phyloP scores from a whole-genome alignment of 2,329 filamentous ascomycete species.

The Tolypocladium endophyticum region DNA sequence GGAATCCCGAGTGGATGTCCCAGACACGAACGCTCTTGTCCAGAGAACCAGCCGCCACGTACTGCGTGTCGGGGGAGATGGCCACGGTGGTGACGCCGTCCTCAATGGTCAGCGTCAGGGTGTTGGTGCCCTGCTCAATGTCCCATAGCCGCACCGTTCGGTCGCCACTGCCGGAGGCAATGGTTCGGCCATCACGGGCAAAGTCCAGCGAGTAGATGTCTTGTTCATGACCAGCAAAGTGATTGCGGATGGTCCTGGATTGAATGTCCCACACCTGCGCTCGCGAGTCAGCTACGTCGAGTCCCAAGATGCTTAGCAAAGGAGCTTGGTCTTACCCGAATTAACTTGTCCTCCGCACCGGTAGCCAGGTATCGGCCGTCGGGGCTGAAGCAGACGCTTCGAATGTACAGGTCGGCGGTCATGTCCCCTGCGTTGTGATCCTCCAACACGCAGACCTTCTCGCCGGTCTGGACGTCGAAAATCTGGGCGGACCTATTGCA shows the following conservation, averaged over 20 bases:
- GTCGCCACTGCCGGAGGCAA: slow-evolving; percentile 91
- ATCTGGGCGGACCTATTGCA: slow-evolving; percentile 99
- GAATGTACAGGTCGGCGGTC: slow-evolving; percentile 88
- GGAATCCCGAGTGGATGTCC: slow-evolving; percentile 78
- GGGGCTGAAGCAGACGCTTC: slow-evolving; percentile 97
- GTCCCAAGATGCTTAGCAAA: not conserved
- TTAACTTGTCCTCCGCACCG: slow-evolving; percentile 94
- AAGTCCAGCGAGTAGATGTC: slow-evolving; percentile 98
- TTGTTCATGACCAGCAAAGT: slow-evolving; percentile 94
- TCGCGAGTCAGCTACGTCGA: slow-evolving; percentile 5
- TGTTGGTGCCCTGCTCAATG: slow-evolving; percentile 72
- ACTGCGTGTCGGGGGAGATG: slow-evolving; percentile 90
- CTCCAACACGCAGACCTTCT: slow-evolving; percentile 81
- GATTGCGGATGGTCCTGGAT: slow-evolving; percentile 73
- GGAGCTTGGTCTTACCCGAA: slow-evolving; percentile 54
- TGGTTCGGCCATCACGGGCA: slow-evolving; percentile 82
- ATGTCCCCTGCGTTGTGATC: slow-evolving; percentile 73
- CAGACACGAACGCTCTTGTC: slow-evolving; percentile 98
- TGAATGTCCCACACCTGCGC: slow-evolving; percentile 87
- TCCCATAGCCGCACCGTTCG: slow-evolving; percentile 94
- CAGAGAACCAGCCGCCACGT: slow-evolving; percentile 85
- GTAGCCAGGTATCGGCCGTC: slow-evolving; percentile 91
- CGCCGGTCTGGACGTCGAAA: slow-evolving; percentile 80
- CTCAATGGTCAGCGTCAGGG: slow-evolving; percentile 82
- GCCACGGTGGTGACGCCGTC: slow-evolving; percentile 96